Conservation (phyloP, 805 yeast species). For the Ogataea ganodermae region DNA sequence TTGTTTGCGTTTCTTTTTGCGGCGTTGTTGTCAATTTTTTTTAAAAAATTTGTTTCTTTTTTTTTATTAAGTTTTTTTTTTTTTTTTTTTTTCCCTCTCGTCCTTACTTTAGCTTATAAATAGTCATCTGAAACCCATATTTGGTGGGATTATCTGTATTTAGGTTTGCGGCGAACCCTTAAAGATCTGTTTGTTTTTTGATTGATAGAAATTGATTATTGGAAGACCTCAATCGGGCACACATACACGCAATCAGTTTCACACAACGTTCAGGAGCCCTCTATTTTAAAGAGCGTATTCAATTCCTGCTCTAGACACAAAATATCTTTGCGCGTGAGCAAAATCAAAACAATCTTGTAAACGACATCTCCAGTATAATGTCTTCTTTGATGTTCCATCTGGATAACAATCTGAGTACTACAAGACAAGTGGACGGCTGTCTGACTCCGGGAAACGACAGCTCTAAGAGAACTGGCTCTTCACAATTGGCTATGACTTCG, state of each 20-base stretch:
- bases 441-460: constrained; percentile 26
- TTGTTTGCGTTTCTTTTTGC: constrained; percentile 13
- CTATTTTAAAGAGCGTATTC: constrained; percentile 3
- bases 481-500: constrained; percentile 2
- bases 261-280: not conserved
- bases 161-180: not conserved
- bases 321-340: constrained; percentile 1
- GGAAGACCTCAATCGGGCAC: constrained; percentile 6
- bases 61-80: constrained; percentile 13
- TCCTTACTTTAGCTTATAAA: constrained; percentile 12
- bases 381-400: constrained; percentile 20
- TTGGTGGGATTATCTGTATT: not conserved
- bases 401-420: constrained; percentile 11
- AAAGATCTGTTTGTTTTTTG: not conserved
- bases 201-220: not conserved
- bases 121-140: constrained; percentile 15
- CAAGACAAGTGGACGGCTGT: constrained; percentile 31
- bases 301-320: not conserved
- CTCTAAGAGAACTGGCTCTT: constrained; percentile 9
- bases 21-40: constrained; percentile 9
- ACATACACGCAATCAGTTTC: not conserved
- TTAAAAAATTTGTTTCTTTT: constrained; percentile 13
- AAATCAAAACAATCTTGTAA: not conserved
- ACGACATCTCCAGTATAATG: constrained; percentile 10
- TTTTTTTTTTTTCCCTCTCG: constrained; percentile 13